Conservation (phyloP, 352 stramenopile genomes). For the Aphanomyces stellatus region DNA sequence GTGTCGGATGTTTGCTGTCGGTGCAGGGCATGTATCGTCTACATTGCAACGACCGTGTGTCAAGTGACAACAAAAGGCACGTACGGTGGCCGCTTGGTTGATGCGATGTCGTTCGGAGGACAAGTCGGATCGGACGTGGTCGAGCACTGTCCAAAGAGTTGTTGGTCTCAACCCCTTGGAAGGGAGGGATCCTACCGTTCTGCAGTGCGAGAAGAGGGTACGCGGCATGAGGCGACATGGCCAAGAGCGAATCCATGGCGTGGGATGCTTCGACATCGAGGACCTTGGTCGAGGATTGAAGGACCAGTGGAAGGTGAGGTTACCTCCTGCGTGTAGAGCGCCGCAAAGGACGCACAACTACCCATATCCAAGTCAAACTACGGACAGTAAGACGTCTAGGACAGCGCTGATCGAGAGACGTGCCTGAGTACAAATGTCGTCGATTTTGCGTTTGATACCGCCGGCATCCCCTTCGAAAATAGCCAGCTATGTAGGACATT, state of each 20-base stretch:
- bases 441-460: neutral
- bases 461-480: neutral
- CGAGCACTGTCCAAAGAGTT: no score
- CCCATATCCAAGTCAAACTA: neutral
- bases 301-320: neutral
- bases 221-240: neutral
- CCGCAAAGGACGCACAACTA: neutral
- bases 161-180: no score
- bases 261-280: neutral
- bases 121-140: neutral
- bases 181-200: neutral
- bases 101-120: neutral
- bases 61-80: no score
- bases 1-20: no score
- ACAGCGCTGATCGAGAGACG: neutral
- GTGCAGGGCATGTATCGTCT: no score
- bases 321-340: neutral
- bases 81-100: neutral
- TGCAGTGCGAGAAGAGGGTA: neutral
- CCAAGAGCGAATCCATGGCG: neutral
- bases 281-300: neutral
- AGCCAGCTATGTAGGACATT: neutral
- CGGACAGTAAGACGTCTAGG: neutral
- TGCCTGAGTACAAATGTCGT: neutral
- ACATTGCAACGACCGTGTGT: no score